Evolutionary conservation across 2,329 filamentous ascomycete species (phyloP), one percentile per base, ranked within the genome.

Genomic region (Neurospora crassa): DNA sequence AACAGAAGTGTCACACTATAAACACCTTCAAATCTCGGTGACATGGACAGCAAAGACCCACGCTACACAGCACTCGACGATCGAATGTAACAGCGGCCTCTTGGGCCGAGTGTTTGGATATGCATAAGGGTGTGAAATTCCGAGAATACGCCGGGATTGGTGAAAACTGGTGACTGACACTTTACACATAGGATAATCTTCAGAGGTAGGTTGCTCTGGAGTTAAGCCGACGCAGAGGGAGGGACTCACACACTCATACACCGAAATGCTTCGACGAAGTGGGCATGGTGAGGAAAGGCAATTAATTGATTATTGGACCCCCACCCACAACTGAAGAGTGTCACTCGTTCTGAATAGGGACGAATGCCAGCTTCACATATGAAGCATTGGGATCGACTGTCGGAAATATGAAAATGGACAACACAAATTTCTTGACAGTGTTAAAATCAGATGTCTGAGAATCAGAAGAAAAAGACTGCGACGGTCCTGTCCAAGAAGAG

Each of bases 71-170:
- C 20, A 47, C 20, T 45, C 63, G 40, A 68, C 40, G 42, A 34
- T 45, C 8, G 40, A 63, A 63, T 34, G 53, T 18, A 63, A 69
- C 63, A 73, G 70, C 43, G 69, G 47, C 11, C 69, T 71, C 47
- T 71, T 59, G 72, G 68, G 53, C 71, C 70, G 68, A 72, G 69
- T 59, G 70, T 29, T 70, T 70, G 68, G 43, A 12, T 40, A 34
- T 67, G 40, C 42, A 71, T 29, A 40, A 43, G 20, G 68, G 70
- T 67, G 68, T 67, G 6, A 76, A 76, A 76, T 76, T 77, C 76
- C 76, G 76, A 77, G 74, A 77, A 78, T 76, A 71, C 73, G 69
- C 76, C 75, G 76, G 72, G 24, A 63, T 29, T n/a, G 20, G 14
- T 24, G n/a, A 40, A 43, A n/a, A 20, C 20, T 59, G 20, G 53